These are phyloP conservation scores for Monotropa hypopitys DNA, from an alignment of 179 eudicot species.

Conservation along the genomic window DNA sequence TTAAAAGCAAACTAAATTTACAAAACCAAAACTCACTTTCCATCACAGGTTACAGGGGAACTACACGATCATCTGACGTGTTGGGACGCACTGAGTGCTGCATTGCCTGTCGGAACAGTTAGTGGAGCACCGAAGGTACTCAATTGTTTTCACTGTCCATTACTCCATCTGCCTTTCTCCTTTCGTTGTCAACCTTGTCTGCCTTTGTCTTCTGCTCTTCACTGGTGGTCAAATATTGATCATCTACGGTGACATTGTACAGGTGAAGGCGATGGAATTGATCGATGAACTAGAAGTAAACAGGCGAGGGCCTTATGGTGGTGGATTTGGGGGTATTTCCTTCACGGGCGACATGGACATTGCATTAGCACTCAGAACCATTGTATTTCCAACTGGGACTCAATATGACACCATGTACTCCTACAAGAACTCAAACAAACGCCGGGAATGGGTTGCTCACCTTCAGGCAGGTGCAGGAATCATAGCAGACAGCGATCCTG, in stretches of 20 bases:
- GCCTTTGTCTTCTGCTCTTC: not conserved
- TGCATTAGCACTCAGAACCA: constrained; percentile 22
- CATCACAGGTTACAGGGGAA: constrained; percentile 36
- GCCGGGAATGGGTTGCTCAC: constrained; percentile 27
- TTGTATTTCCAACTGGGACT: constrained; percentile 21
- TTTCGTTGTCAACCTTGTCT: not conserved
- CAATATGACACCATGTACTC: constrained; percentile 12
- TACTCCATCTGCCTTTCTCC: not conserved
- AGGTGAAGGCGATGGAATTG: constrained; percentile 26
- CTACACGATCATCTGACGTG: constrained; percentile 32
- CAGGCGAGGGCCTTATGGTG: constrained; percentile 24
- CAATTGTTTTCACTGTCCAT: not conserved
- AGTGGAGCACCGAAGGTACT: constrained; percentile 53
- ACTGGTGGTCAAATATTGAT: not conserved
- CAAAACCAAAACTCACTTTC: not conserved
- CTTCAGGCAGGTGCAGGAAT: constrained; percentile 20
- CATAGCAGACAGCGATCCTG: constrained; percentile 16
- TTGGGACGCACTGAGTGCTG: constrained; percentile 50
- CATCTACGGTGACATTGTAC: not conserved
- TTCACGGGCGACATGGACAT: constrained; percentile 31
- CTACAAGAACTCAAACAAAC: constrained; percentile 6
- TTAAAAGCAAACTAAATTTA: not conserved
- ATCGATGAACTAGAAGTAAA: constrained; percentile 22
- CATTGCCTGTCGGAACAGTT: constrained; percentile 50
- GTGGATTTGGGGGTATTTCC: constrained; percentile 31